Percentiles rank a stretch among this genome's conserved stretches.
phyloP scores from a whole-genome alignment of 225 moss, liverwort and hornwort genomes.

The Physcomitrium patens region DNA sequence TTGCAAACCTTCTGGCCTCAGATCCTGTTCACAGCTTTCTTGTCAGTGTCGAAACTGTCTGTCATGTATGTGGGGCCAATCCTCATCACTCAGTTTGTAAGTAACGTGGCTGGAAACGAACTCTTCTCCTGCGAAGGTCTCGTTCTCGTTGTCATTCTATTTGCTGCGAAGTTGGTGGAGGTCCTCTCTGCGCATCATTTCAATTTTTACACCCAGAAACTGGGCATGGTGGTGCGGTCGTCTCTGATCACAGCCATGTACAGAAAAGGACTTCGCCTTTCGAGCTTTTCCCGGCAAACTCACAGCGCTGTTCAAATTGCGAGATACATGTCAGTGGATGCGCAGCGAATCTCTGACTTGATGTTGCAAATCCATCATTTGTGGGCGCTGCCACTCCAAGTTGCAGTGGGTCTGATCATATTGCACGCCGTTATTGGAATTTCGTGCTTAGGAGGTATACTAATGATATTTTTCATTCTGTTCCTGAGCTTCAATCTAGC shows the following conservation, averaged over 20 bases:
- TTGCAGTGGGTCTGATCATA: conserved; percentile 50
- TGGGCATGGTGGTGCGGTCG: conserved; percentile 66
- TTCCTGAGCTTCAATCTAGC: conserved; percentile 43
- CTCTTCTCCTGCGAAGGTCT: conserved; percentile 53
- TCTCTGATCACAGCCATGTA: conserved; percentile 60
- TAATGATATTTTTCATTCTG: conserved; percentile 48
- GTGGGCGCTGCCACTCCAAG: conserved; percentile 70
- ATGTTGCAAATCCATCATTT: conserved; percentile 56
- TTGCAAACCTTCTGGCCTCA: conserved; percentile 55
- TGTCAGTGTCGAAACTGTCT: conserved; percentile 51
- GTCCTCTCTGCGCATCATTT: conserved; percentile 65
- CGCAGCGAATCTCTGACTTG: conserved; percentile 63
- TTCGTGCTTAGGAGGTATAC: conserved; percentile 59
- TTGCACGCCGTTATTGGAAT: conserved; percentile 58
- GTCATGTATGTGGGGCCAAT: conserved; percentile 79
- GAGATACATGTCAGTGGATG: conserved; percentile 69
- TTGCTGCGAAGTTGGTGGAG: conserved; percentile 58
- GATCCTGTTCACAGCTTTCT: conserved; percentile 58
- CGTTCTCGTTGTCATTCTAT: conserved; percentile 55
- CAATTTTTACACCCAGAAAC: conserved; percentile 57
- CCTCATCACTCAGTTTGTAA: conserved; percentile 61
- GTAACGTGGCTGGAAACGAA: conserved; percentile 49
- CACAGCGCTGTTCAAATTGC: conserved; percentile 64
- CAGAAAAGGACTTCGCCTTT: conserved; percentile 61
- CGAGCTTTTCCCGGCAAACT: conserved; percentile 50